Percentiles rank a stretch among this genome's conserved stretches.
Evolutionary conservation across 805 yeast genomes (phyloP).

Genomic region (Pichia eremophila): DNA sequence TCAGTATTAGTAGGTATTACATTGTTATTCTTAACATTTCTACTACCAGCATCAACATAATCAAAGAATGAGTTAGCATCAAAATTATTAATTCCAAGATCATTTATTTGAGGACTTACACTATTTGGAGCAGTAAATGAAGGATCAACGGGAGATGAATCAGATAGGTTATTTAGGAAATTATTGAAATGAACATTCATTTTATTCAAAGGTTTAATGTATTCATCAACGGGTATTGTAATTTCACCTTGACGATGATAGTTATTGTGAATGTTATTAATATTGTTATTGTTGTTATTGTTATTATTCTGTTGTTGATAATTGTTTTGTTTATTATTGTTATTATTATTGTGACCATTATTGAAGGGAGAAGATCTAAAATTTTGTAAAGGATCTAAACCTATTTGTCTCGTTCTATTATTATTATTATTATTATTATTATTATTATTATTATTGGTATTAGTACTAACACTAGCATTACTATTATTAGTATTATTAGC

Average conservation of each 20-base stretch:
- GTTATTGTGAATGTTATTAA: neutral
- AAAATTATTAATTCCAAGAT: too few species aligned
- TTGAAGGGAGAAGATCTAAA: slow-evolving; percentile 12
- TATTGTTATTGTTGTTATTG: neutral
- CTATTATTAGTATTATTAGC: too few species aligned
- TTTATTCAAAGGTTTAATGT: slow-evolving; percentile 27
- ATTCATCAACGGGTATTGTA: slow-evolving; percentile 27
- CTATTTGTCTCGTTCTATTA: slow-evolving; percentile 21
- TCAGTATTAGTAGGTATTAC: too few species aligned
- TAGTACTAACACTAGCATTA: too few species aligned
- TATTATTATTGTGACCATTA: too few species aligned
- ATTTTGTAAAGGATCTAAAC: slow-evolving; percentile 24
- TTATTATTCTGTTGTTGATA: neutral
- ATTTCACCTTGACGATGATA: slow-evolving; percentile 15
- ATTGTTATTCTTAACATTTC: too few species aligned
- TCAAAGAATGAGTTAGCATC: too few species aligned
- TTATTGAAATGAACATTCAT: slow-evolving; percentile 27
- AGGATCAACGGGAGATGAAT: slow-evolving; percentile 6
- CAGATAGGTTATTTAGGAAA: slow-evolving; percentile 17
- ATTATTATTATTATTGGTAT: neutral
- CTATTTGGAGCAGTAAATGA: slow-evolving; percentile 5
- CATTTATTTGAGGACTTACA: neutral
- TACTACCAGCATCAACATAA: too few species aligned
- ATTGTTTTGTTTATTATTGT: too few species aligned
- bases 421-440: slow-evolving; percentile 1